phyloP scores from a whole-genome alignment of 2,329 filamentous ascomycete species.

The Stenocarpella maydis region DNA sequence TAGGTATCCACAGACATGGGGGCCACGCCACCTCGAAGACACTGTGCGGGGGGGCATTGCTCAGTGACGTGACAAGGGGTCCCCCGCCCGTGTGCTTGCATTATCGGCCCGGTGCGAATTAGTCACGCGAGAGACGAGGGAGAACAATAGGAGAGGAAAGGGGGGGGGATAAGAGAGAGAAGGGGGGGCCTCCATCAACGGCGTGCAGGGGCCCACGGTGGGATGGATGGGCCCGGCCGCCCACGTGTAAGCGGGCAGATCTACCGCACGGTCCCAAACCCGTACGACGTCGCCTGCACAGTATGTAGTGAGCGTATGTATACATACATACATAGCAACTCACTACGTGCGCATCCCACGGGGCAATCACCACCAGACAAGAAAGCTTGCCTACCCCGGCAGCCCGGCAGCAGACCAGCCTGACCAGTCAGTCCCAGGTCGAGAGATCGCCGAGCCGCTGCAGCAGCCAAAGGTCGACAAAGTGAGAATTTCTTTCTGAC shows the following conservation, averaged over 20 bases:
- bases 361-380: background rate
- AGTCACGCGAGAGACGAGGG: constrained; percentile 1
- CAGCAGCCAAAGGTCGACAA: background rate
- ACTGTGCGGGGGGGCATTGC: constrained; percentile 22
- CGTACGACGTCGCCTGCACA: background rate
- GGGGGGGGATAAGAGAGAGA: background rate
- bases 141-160: background rate
- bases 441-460: background rate
- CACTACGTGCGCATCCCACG: constrained; percentile 6
- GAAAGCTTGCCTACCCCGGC: no score
- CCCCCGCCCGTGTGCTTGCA: constrained; percentile 10
- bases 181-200: background rate
- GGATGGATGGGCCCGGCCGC: constrained; percentile 2
- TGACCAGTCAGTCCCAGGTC: background rate
- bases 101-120: constrained; percentile 26
- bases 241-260: constrained; percentile 23
- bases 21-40: background rate
- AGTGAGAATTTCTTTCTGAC: constrained; percentile 16
- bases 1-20: constrained; percentile 20
- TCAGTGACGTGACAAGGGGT: background rate
- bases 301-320: background rate
- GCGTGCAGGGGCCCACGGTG: background rate
- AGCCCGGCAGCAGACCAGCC: no score
- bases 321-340: no score
- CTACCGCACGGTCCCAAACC: constrained; percentile 16